Percentiles rank a stretch among this genome's conserved stretches.
These are phyloP conservation scores for Sporisorium reilianum DNA, from an alignment of 1,284 basidiomycete genomes.

Conservation along the genomic window DNA sequence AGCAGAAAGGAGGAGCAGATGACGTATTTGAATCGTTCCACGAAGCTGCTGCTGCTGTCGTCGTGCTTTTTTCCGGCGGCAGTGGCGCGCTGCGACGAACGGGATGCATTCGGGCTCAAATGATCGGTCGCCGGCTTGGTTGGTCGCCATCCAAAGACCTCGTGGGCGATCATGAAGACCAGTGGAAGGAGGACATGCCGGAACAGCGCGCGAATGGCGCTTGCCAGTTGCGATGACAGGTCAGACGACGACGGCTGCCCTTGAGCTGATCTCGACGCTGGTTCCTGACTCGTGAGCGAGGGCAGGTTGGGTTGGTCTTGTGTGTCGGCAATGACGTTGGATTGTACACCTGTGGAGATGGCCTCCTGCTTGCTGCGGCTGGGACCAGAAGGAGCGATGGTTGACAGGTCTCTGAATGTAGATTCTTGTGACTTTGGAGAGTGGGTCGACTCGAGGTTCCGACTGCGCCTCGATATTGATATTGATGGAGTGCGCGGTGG, in stretches of 20 bases:
- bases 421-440: not conserved
- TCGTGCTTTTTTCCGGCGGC: not conserved
- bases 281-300: not conserved
- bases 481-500: not conserved
- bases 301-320: not conserved
- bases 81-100: not conserved
- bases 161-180: conserved; percentile 10
- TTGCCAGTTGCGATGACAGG: conserved; percentile 5
- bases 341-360: not conserved
- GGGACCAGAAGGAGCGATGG: not conserved
- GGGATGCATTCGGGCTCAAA: no score
- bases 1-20: conserved; percentile 67
- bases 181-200: conserved; percentile 13
- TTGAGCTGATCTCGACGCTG: not conserved
- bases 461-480: not conserved
- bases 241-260: not conserved
- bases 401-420: no score
- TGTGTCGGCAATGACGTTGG: not conserved
- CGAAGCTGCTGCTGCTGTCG: conserved; percentile 35
- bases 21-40: conserved; percentile 64
- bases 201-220: conserved; percentile 2
- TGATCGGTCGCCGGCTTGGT: not conserved
- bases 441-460: not conserved
- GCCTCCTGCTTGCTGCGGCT: not conserved
- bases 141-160: conserved; percentile 2